Conservation (phyloP, 495 filamentous ascomycete genomes). For the Chaetomium fimeti region DNA sequence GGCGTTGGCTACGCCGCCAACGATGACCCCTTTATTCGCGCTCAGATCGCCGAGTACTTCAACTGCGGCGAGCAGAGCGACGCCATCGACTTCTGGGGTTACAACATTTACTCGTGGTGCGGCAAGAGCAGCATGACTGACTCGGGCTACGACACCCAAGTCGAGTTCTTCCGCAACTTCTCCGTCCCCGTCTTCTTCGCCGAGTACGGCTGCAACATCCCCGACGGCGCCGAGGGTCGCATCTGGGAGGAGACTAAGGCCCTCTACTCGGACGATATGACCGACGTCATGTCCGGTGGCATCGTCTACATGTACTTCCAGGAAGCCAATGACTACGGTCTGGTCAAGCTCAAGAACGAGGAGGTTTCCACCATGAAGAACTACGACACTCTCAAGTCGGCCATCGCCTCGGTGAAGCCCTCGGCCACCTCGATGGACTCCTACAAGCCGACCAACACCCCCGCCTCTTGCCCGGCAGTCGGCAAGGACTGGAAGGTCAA, state of each 20-base stretch:
- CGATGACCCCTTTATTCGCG: constrained; percentile 78
- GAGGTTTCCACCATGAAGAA: constrained; percentile 64
- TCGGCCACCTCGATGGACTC: constrained; percentile 58
- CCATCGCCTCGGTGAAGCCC: constrained; percentile 69
- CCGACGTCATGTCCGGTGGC: constrained; percentile 81
- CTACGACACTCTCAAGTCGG: constrained; percentile 68
- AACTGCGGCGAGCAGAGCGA: constrained; percentile 69
- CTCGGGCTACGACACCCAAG: constrained; percentile 78
- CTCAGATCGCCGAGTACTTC: constrained; percentile 81
- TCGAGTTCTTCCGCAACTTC: constrained; percentile 80
- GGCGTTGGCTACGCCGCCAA: constrained; percentile 95
- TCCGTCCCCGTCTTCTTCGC: constrained; percentile 94
- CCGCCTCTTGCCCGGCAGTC: constrained; percentile 69
- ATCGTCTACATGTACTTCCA: constrained; percentile 98
- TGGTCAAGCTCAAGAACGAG: constrained; percentile 63
- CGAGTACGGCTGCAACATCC: constrained; percentile 90
- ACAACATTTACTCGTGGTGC: constrained; percentile 99
- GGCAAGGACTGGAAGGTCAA: constrained; percentile 66
- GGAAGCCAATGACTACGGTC: constrained; percentile 82
- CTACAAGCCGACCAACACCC: constrained; percentile 78
- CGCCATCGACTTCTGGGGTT: constrained; percentile 93
- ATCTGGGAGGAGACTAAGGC: constrained; percentile 82
- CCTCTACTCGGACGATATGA: constrained; percentile 80
- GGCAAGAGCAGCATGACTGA: constrained; percentile 68
- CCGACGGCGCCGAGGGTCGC: constrained; percentile 60